phyloP scores from a whole-genome alignment of 352 stramenopile genomes.

The Saprolegnia parasitica region DNA sequence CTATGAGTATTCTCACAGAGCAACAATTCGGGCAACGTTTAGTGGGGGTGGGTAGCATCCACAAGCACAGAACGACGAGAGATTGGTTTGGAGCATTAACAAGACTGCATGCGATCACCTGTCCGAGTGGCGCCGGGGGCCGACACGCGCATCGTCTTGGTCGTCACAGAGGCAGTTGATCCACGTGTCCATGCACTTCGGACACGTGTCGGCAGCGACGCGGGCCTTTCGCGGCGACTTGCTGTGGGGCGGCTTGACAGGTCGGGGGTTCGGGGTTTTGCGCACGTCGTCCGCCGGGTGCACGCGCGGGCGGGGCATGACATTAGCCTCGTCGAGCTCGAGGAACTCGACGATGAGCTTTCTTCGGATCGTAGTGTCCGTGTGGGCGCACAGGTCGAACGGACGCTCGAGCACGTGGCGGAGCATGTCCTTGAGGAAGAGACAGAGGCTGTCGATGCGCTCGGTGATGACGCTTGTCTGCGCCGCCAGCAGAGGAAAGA shows the following conservation, averaged over 20 bases:
- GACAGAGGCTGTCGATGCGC: conserved; percentile 73
- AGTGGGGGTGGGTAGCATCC: no score
- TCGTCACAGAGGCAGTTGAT: conserved; percentile 86
- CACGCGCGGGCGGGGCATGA: conserved; percentile 37
- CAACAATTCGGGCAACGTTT: no score
- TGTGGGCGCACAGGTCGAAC: conserved; percentile 64
- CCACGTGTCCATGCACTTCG: conserved; percentile 76
- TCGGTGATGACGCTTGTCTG: conserved; percentile 67
- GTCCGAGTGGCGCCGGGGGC: background rate
- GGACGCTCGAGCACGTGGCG: conserved; percentile 65
- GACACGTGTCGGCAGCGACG: conserved; percentile 66
- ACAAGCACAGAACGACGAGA: no score
- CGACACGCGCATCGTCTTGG: conserved; percentile 44
- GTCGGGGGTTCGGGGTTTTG: conserved; percentile 36
- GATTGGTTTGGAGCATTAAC: no score
- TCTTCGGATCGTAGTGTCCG: conserved; percentile 60
- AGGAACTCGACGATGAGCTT: conserved; percentile 72
- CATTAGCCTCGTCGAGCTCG: conserved; percentile 58
- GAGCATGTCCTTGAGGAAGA: conserved; percentile 46
- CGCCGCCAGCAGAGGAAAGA: conserved; percentile 56
- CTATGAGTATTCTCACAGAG: no score
- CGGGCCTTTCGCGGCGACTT: background rate
- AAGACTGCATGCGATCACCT: background rate
- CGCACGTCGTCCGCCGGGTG: background rate
- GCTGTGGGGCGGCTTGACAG: background rate